These are phyloP conservation scores for Lithocarpus polystachyus DNA, from an alignment of 306 rosid species.

Conservation along the genomic window DNA sequence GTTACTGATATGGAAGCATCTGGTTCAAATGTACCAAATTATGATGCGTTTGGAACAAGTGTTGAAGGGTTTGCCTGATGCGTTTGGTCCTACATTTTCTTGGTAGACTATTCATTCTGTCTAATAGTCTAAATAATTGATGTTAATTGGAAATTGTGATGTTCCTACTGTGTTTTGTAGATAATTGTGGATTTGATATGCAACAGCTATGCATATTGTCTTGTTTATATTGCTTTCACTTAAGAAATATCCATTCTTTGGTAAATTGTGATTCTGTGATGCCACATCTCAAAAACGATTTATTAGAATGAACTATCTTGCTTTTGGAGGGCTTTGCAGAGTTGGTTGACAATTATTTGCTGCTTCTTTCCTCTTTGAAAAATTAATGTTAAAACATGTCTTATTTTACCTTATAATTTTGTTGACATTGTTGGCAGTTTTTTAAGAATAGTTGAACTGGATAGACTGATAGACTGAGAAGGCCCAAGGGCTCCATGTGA, in stretches of 20 bases:
- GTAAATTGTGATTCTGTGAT: not conserved
- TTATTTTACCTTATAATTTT: not conserved
- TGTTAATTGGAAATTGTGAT: not conserved
- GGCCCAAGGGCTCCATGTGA: not conserved
- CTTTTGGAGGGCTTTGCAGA: not conserved
- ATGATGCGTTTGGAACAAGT: slow-evolving; percentile 48
- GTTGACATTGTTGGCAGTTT: slow-evolving; percentile 1
- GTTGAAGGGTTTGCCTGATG: slow-evolving; percentile 58
- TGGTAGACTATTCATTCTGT: slow-evolving; percentile 39
- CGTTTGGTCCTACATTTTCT: slow-evolving; percentile 68
- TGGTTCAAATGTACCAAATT: slow-evolving; percentile 23
- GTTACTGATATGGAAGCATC: slow-evolving; percentile 48
- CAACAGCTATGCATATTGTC: slow-evolving; percentile 50
- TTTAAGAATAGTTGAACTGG: slow-evolving; percentile 4
- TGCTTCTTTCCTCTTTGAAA: not conserved
- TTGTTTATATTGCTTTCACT: slow-evolving; percentile 11
- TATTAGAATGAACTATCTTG: not conserved
- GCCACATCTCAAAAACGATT: not conserved
- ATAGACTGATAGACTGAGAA: not conserved
- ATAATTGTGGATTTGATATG: slow-evolving; percentile 68
- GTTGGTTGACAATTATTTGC: not conserved
- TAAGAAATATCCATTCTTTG: not conserved
- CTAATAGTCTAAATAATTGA: slow-evolving; percentile 25
- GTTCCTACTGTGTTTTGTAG: slow-evolving; percentile 44
- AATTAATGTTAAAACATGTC: not conserved